phyloP scores from a whole-genome alignment of 352 stramenopile genomes.

The Plasmopara halstedii region DNA sequence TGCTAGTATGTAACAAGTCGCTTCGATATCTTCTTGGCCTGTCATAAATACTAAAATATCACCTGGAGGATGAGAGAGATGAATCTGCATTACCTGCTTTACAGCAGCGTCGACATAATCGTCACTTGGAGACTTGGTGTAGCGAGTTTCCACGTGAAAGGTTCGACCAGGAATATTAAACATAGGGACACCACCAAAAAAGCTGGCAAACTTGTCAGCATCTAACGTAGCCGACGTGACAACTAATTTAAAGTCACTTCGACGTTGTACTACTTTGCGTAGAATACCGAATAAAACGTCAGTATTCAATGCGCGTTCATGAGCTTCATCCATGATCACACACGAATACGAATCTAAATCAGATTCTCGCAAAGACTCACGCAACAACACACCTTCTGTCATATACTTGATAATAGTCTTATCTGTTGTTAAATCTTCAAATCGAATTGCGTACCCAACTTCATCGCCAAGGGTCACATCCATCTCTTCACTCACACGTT shows the following conservation, averaged over 20 bases:
- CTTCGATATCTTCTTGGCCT: constrained; percentile 98
- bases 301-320: constrained; percentile 92
- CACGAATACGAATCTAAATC: constrained; percentile 83
- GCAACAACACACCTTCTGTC: constrained; percentile 86
- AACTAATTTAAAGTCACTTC: constrained; percentile 88
- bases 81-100: constrained; percentile 97
- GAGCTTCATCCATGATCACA: constrained; percentile 93
- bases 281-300: constrained; percentile 93
- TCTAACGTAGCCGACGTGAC: constrained; percentile 96
- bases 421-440: constrained; percentile 91
- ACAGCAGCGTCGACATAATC: constrained; percentile 98
- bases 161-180: constrained; percentile 93
- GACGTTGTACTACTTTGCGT: constrained; percentile 83
- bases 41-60: constrained; percentile 99
- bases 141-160: constrained; percentile 80
- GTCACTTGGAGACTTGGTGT: constrained; percentile 91
- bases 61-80: constrained; percentile 93
- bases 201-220: constrained; percentile 94
- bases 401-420: constrained; percentile 98
- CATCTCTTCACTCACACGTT: constrained; percentile 97
- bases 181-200: constrained; percentile 96
- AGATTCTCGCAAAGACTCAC: constrained; percentile 90
- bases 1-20: constrained; percentile 90
- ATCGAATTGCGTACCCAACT: constrained; percentile 91
- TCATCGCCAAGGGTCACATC: constrained; percentile 88